Conservation (phyloP, 2,329 filamentous ascomycete genomes). For the Fusarium graminum region DNA sequence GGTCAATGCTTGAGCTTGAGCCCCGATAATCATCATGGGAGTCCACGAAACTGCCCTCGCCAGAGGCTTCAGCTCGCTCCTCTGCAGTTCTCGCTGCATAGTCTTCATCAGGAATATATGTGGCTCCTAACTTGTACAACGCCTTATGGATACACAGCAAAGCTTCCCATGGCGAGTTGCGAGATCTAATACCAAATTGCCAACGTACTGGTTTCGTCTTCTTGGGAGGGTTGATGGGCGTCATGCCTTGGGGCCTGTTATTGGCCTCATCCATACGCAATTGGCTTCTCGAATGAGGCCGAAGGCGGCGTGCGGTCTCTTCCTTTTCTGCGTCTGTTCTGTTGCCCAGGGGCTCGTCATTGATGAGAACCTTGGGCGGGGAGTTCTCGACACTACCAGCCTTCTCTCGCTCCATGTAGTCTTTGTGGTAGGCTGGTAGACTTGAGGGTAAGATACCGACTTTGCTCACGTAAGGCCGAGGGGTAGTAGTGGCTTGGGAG, state of each 20-base stretch:
- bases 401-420: slow-evolving; percentile 83
- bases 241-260: slow-evolving; percentile 72
- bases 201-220: slow-evolving; percentile 87
- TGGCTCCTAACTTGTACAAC: slow-evolving; percentile 85
- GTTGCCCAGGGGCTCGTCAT: slow-evolving; percentile 63
- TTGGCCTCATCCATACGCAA: slow-evolving; percentile 74
- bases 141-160: slow-evolving; percentile 96
- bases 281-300: slow-evolving; percentile 83
- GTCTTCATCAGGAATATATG: slow-evolving; percentile 81
- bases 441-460: slow-evolving; percentile 93
- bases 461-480: slow-evolving; percentile 78
- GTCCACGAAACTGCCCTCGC: slow-evolving; percentile 59
- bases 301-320: slow-evolving; percentile 82
- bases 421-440: slow-evolving; percentile 88
- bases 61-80: slow-evolving; percentile 54
- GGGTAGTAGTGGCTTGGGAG: slow-evolving; percentile 62
- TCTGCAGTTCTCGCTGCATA: slow-evolving; percentile 63
- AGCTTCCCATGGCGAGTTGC: slow-evolving; percentile 94
- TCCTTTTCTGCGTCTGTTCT: slow-evolving; percentile 81
- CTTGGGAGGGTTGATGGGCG: slow-evolving; percentile 73
- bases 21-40: slow-evolving; percentile 55
- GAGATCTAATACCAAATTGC: slow-evolving; percentile 97
- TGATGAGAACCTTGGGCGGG: slow-evolving; percentile 58
- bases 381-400: slow-evolving; percentile 62
- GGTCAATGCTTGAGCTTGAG: slow-evolving; percentile 61